Evolutionary conservation across 371 early-diverging fungal species (phyloP), one percentile per base, ranked within the genome.

Genomic region (Zychaea mexicana): DNA sequence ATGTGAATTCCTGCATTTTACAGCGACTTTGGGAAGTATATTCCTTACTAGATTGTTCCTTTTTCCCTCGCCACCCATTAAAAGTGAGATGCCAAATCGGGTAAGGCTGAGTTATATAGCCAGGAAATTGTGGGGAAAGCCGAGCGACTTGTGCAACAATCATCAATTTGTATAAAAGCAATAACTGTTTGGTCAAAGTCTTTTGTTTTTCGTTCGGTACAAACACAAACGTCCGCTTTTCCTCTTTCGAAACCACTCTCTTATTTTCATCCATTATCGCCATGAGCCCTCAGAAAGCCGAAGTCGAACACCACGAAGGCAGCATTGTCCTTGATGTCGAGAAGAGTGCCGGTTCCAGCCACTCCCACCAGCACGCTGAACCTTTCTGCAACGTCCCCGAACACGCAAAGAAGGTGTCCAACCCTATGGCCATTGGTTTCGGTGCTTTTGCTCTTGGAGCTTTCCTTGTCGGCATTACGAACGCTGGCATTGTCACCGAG

Each of bases 351-450:
- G 46, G 2, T 5, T 63, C 56, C 24, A 45, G 49, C 46, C 38
- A 36, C 42, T 42, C 42, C n/a, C 42, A 42, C 15, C 15, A 8
- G 1, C 4, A 4, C n/a, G 39, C 19, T 8, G 49, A 19, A 21
- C 57, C 54, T 5, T n/a, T 22, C 15, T 42, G 45, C 55, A 58
- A 54, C 17, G 21, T 39, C 21, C 60, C 61, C 13, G 52, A 64
- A 21, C 57, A 46, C 39, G 22, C 19, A 13, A 49, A 27, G 21
- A 49, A 46, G 42, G n/a, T 36, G 8, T 59, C 64, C 12, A 70
- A 78, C 19, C 78, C 78, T 42, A 64, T 73, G 45, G 67, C 75
- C 21, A 70, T 78, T 31, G 78, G 78, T 61, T 74, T 78, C 19
- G 75, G 67, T 22, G 75, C 75, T 22, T 79, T 79, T 32, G 76